Evolutionary conservation across 208 protist species (phyloP).

Genomic region (Trypanosomatidae sp.): DNA sequence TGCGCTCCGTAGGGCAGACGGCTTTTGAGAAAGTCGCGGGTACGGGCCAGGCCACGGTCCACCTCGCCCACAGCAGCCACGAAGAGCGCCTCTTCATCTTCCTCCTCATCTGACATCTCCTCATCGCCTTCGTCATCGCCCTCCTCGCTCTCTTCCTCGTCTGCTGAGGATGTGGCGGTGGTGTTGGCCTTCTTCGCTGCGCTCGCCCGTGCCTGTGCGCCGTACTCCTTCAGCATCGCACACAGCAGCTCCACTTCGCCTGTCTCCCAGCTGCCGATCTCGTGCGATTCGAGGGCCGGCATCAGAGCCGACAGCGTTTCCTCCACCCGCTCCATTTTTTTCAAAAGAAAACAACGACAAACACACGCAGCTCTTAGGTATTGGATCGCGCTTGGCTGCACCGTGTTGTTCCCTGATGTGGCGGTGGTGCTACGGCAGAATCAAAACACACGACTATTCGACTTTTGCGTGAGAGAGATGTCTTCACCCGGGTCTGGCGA

Average conservation of each 20-base stretch:
- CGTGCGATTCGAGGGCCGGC: constrained; percentile 17
- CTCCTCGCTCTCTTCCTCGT: constrained; percentile 2
- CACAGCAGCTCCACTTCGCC: constrained; percentile 22
- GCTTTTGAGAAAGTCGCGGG: constrained; percentile 44
- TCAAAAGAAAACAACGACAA: too few species aligned
- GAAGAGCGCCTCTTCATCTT: too few species aligned
- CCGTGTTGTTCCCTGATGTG: too few species aligned
- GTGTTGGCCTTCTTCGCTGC: neutral
- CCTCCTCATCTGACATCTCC: too few species aligned
- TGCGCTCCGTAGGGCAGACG: constrained; percentile 45
- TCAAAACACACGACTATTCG: too few species aligned
- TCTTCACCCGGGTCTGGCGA: too few species aligned
- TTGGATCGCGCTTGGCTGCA: too few species aligned
- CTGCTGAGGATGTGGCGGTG: neutral
- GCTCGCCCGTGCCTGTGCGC: constrained; percentile 2
- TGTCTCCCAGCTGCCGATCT: constrained; percentile 11
- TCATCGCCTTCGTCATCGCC: constrained; percentile 16
- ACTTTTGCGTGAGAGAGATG: neutral
- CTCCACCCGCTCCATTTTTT: constrained; percentile 17
- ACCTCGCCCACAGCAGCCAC: constrained; percentile 40
- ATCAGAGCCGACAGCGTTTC: constrained; percentile 12
- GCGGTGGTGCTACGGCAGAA: too few species aligned
- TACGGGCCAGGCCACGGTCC: constrained; percentile 38
- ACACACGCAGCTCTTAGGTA: too few species aligned
- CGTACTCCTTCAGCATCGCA: constrained; percentile 21